A percentile compares a stretch with the other conserved stretches of the same genome.
These are phyloP conservation scores for Macaranga tanarius DNA, from an alignment of 441 rosid genomes.

Conservation along the genomic window DNA sequence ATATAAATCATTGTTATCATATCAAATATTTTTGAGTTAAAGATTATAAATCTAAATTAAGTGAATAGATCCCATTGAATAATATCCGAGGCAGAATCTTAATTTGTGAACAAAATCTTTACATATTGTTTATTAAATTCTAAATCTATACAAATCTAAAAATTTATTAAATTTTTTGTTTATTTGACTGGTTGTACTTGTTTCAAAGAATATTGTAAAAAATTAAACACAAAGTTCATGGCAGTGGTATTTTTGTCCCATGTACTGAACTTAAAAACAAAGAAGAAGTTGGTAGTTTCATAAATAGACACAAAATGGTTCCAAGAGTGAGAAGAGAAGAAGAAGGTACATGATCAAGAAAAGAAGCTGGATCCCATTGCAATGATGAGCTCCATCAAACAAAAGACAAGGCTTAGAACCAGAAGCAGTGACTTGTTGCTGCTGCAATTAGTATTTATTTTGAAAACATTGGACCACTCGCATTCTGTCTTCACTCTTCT, in stretches of 20 bases:
- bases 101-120: neutral
- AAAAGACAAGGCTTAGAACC: conserved; percentile 5
- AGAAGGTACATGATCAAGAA: neutral
- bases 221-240: no score
- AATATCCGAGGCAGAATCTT: neutral
- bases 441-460: no score
- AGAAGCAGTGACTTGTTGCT: neutral
- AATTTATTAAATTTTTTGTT: neutral
- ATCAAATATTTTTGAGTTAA: no score
- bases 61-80: neutral
- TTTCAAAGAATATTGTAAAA: neutral
- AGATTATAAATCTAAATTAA: neutral
- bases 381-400: neutral
- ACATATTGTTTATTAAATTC: no score
- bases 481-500: neutral
- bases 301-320: no score
- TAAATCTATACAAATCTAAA: no score
- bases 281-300: no score
- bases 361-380: neutral
- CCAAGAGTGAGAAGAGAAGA: no score
- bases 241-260: no score
- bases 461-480: neutral
- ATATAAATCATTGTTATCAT: no score
- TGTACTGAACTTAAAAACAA: neutral
- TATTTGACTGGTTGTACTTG: neutral